Evolutionary conservation across 768 basidiomycete species (phyloP), one percentile per base, ranked within the genome.

Genomic region (Pisolithus microcarpus): DNA sequence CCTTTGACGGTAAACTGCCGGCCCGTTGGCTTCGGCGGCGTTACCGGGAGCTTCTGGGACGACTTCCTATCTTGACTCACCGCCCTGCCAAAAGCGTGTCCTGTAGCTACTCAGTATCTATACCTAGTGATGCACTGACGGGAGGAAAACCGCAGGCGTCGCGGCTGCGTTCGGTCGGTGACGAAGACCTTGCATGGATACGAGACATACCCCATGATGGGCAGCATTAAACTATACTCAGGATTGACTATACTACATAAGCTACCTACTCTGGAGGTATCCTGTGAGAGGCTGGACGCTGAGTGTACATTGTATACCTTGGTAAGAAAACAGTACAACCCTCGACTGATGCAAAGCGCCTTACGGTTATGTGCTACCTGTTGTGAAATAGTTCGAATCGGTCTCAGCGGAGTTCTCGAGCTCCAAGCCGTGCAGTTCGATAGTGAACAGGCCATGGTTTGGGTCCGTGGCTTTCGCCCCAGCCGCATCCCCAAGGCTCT

Each of bases 391-490:
- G 66, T 46, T 64, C 48, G 57, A 38, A 47, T 49, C 66, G 36
- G 67, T 66, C 52, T 73, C 75, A 43, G 75, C 74, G 10, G 61
- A 61, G 39, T 62, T 62, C 58, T 73, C 75, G 62, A 89, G 70
- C 65, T 85, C 87, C 58, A 90, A 63, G 52, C 84, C 87, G 60
- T 93, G 93, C 59, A 96, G 68, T 61, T 95, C 92, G 61, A 94
- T 94, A 56, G 91, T 75, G 67, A 91, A 92, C 78, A 85, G 81
- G 67, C 84, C 86, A 66, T 91, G 91, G 60, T 85, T 83, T 43
- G 81, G 78, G 67, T 91, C 83, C 2, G 66, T 61, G 7, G 84
- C 79, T 55, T 76, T 78, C 34, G 75, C 66, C 18, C 66, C 72
- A 18, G 71, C 78, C 19, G 71, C 70, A 34, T 81, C 79, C 18